Percentiles rank a stretch among this genome's conserved stretches.
Evolutionary conservation across 768 basidiomycete species (phyloP).

Genomic region (Boletus tomentosulus): DNA sequence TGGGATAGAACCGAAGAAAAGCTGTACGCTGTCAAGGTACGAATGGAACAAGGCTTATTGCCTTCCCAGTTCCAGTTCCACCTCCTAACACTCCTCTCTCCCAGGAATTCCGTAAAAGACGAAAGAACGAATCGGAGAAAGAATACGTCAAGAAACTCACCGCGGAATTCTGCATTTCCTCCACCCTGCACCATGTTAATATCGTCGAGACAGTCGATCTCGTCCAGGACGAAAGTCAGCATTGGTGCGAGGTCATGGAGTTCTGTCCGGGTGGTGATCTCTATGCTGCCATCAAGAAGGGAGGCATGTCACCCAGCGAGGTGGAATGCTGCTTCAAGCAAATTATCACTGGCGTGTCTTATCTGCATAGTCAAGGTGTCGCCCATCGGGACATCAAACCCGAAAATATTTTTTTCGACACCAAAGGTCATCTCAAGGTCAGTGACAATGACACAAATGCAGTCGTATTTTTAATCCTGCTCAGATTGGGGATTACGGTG

Average conservation of each 20-base stretch:
- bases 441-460: constrained; percentile 12
- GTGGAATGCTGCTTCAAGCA: constrained; percentile 99
- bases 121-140: constrained; percentile 98
- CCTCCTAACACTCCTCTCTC: not conserved
- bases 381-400: constrained; percentile 98
- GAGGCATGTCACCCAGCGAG: constrained; percentile 85
- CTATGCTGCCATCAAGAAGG: constrained; percentile 98
- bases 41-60: constrained; percentile 19
- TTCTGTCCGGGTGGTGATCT: constrained; percentile 98
- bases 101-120: constrained; percentile 95
- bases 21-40: constrained; percentile 94
- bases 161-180: constrained; percentile 97
- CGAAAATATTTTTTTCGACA: constrained; percentile 94
- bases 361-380: constrained; percentile 94
- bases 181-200: constrained; percentile 89
- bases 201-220: constrained; percentile 98
- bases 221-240: constrained; percentile 93
- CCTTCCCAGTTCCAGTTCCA: not conserved
- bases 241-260: constrained; percentile 99
- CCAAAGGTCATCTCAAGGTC: constrained; percentile 90
- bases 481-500: constrained; percentile 97
- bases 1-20: constrained; percentile 98
- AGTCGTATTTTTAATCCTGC: constrained; percentile 9
- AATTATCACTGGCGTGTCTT: constrained; percentile 81
- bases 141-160: constrained; percentile 99